Conservation (phyloP, 306 rosid genomes). For the Malus sieversii region DNA sequence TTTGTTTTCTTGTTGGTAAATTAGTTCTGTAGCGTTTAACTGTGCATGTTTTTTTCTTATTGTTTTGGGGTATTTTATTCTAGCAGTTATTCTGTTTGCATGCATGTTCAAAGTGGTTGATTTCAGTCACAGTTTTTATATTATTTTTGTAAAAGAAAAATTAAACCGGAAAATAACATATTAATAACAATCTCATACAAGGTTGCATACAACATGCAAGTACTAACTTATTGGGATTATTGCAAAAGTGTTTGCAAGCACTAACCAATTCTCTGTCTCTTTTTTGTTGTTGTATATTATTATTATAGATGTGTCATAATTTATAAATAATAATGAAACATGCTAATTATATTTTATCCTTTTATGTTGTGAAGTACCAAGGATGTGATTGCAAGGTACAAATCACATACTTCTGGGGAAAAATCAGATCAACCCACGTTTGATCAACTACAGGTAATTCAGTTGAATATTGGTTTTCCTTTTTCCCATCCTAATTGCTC, state of each 20-base stretch:
- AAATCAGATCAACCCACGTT: constrained; percentile 4
- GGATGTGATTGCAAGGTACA: constrained; percentile 29
- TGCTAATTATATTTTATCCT: neutral
- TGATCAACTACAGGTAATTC: constrained; percentile 31
- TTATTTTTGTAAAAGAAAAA: no score
- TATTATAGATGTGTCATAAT: no score
- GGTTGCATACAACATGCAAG: no score
- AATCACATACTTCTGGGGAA: constrained; percentile 6
- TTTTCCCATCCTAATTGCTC: neutral
- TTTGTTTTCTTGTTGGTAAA: neutral
- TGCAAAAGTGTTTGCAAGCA: neutral
- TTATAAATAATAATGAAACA: neutral
- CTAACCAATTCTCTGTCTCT: no score
- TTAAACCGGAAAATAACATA: no score
- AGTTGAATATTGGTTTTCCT: neutral
- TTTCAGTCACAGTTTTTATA: neutral
- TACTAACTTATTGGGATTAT: no score
- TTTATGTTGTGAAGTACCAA: constrained; percentile 19
- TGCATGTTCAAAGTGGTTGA: neutral
- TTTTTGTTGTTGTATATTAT: neutral
- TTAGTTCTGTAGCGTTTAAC: neutral
- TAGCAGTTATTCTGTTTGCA: neutral
- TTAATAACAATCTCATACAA: no score
- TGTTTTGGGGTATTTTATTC: no score
- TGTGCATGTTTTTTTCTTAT: neutral